Conservation (phyloP, 495 filamentous ascomycete genomes). For the Xylaria castorea region DNA sequence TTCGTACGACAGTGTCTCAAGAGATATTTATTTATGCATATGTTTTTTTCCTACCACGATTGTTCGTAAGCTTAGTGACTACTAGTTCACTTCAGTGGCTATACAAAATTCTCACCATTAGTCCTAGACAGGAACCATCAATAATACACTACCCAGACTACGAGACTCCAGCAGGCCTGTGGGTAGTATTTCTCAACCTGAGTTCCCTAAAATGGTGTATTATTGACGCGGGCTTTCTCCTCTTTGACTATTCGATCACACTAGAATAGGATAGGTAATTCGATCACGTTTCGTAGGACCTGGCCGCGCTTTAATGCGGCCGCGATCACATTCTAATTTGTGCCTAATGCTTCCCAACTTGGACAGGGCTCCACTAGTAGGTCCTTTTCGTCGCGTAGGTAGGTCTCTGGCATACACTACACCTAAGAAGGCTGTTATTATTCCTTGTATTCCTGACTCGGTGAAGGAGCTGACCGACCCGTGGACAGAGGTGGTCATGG, state of each 20-base stretch:
- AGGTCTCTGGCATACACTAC: slow-evolving; percentile 7
- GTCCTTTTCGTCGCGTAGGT: slow-evolving; percentile 14
- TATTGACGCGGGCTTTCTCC: slow-evolving; percentile 17
- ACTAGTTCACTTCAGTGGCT: neutral
- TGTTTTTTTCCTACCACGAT: slow-evolving; percentile 15
- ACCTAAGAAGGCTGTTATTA: neutral
- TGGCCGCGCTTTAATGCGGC: slow-evolving; percentile 35
- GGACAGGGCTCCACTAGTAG: slow-evolving; percentile 22
- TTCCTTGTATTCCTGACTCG: slow-evolving; percentile 21
- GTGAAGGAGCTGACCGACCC: slow-evolving; percentile 20
- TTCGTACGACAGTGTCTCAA: slow-evolving; percentile 7
- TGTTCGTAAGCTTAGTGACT: neutral
- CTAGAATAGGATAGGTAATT: slow-evolving; percentile 39
- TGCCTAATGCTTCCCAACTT: slow-evolving; percentile 27
- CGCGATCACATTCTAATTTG: slow-evolving; percentile 25
- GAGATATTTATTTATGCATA: slow-evolving; percentile 3
- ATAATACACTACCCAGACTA: neutral
- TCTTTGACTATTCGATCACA: slow-evolving; percentile 39
- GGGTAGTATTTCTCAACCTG: slow-evolving; percentile 5
- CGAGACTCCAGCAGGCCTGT: neutral
- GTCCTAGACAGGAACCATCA: slow-evolving; percentile 1
- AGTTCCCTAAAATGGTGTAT: slow-evolving; percentile 13
- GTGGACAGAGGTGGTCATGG: slow-evolving; percentile 5
- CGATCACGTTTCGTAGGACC: slow-evolving; percentile 27
- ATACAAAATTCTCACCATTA: slow-evolving; percentile 21